Conservation (phyloP, 2,329 filamentous ascomycete species). For the Leptoxyphium fumago region DNA sequence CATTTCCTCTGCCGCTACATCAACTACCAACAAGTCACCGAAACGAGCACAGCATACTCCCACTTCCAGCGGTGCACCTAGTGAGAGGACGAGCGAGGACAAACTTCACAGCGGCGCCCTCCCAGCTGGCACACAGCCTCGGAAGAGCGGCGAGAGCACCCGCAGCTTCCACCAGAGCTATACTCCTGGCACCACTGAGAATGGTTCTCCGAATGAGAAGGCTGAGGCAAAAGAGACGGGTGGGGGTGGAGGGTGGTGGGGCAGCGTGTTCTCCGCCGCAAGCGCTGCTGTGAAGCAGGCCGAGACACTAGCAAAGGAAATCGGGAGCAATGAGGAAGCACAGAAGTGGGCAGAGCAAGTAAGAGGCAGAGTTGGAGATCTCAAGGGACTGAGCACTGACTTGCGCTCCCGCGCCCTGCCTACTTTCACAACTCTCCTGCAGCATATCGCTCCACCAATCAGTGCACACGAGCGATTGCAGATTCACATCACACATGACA, state of each 20-base stretch:
- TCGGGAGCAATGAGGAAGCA: conserved; percentile 91
- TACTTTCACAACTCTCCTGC: conserved; percentile 86
- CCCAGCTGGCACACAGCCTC: conserved; percentile 21
- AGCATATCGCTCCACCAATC: conserved; percentile 91
- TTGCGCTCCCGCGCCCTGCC: conserved; percentile 74
- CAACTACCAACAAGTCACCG: conserved; percentile 21
- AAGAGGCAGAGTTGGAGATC: conserved; percentile 67
- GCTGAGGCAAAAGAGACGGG: conserved; percentile 2
- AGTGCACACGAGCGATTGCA: conserved; percentile 91
- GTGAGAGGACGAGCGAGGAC: conserved; percentile 50
- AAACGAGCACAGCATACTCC: conserved; percentile 35
- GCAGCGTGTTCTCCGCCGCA: conserved; percentile 69
- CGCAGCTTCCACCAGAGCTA: conserved; percentile 57
- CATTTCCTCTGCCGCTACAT: conserved; percentile 32
- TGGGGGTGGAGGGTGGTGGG: conserved; percentile 68
- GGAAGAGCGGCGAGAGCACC: conserved; percentile 67
- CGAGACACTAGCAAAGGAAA: conserved; percentile 83
- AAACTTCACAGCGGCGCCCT: conserved; percentile 24
- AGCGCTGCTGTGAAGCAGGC: conserved; percentile 80
- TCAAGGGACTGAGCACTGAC: conserved; percentile 59
- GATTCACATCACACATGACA: conserved; percentile 94
- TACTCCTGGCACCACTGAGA: conserved; percentile 46
- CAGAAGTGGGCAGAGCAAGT: conserved; percentile 94
- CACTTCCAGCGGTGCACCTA: conserved; percentile 32
- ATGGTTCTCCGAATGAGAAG: conserved; percentile 7